Evolutionary conservation across 2,329 filamentous ascomycete genomes (phyloP), one percentile per base, ranked within the genome.

Genomic region (Chrysoporthe deuterocubensis): DNA sequence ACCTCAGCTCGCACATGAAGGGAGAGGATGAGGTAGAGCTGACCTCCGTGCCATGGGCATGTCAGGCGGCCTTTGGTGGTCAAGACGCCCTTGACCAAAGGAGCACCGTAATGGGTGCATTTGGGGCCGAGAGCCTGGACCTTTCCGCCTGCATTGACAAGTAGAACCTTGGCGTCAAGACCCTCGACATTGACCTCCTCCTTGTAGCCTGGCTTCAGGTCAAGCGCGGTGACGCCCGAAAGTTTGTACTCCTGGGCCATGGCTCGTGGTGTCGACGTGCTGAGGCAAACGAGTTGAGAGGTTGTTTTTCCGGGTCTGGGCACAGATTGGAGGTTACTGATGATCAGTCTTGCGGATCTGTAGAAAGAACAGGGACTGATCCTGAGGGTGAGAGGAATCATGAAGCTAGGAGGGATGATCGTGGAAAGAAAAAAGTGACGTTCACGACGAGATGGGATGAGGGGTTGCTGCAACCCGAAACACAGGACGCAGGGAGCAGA

Each of bases 21-120:
- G 13, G 8, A 37, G 7, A 46, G 21, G 42, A 11, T 2, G 9
- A 0, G 7, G 14, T 18, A 43, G 4, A 43, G 9, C 84, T 72
- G 77, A 96, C 93, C 93, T 82, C 95, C 95, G 78, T 98, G 95
- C 96, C 96, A 98, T 3, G 95, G 94, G 78, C 96, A 99, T 7
- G 93, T 97, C 70, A 99, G 80, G 62, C 93, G 87, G 5, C 96
- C 96, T 72, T 92, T 90, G 2, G 88, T 87, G 8, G 92, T 92
- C 71, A 99, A 81, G 8, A 98, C 90, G 65, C 96, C 96, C 73
- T 95, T 93, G 64, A 89, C 88, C 71, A 99, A 81, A 16, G 96
- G 96, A 52, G 95, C 96, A 44, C 96, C 95, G 77, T 97, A 98
- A 81, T 98, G 95, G 11, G 89, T 92, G 78, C 96, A 99, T 73